Conservation (phyloP, 2,329 filamentous ascomycete species). For the Zopfia rhizophila region DNA sequence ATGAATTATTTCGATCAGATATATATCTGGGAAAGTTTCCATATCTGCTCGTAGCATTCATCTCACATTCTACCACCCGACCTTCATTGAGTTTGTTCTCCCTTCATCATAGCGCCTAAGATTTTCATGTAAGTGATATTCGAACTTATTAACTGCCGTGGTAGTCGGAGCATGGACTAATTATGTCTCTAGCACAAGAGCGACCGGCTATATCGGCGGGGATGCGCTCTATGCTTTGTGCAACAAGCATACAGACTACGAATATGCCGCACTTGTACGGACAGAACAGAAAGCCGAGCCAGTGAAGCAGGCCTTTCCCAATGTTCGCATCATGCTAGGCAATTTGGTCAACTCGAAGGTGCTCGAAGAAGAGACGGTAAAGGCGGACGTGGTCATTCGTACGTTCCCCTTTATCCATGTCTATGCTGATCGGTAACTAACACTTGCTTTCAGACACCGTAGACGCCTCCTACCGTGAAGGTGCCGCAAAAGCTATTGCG, state of each 20-base stretch:
- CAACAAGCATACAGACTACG: slow-evolving; percentile 58
- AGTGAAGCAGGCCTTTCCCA: slow-evolving; percentile 57
- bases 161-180: background rate
- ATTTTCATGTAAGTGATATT: slow-evolving; percentile 35
- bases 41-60: too few species aligned
- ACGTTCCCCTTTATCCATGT: background rate
- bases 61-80: too few species aligned
- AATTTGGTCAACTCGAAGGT: slow-evolving; percentile 58
- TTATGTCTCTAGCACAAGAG: slow-evolving; percentile 31
- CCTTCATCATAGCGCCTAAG: slow-evolving; percentile 39
- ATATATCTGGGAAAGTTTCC: too few species aligned
- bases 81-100: too few species aligned
- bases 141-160: background rate
- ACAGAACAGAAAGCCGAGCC: slow-evolving; percentile 55
- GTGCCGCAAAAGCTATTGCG: slow-evolving; percentile 59
- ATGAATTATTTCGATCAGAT: too few species aligned
- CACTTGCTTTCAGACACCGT: slow-evolving; percentile 31
- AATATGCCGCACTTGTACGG: slow-evolving; percentile 57
- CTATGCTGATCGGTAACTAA: background rate
- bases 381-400: slow-evolving; percentile 60
- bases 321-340: slow-evolving; percentile 60
- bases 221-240: slow-evolving; percentile 57
- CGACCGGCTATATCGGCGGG: slow-evolving; percentile 44
- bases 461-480: slow-evolving; percentile 42
- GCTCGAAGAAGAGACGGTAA: slow-evolving; percentile 58